These are phyloP conservation scores for Aspergillus egyptiacus DNA, from an alignment of 495 filamentous ascomycete species.

Conservation along the genomic window DNA sequence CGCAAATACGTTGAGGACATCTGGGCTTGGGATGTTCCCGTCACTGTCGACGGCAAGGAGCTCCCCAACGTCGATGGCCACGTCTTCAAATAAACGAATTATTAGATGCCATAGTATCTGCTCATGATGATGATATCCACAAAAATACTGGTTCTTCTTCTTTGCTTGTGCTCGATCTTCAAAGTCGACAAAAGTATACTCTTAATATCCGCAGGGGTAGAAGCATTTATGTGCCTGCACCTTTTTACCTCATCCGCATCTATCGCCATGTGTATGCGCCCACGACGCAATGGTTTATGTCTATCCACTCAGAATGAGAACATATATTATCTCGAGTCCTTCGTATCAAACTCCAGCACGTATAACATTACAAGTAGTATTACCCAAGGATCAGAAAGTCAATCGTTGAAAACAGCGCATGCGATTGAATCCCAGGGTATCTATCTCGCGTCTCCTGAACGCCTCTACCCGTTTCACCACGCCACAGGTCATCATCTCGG, in stretches of 20 bases:
- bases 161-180: too few species aligned
- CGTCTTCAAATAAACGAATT: slow-evolving; percentile 88
- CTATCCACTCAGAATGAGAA: slow-evolving; percentile 14
- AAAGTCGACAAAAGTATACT: slow-evolving; percentile 5
- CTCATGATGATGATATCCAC: slow-evolving; percentile 22
- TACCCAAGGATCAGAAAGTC: too few species aligned
- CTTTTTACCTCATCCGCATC: not conserved
- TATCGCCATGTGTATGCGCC: slow-evolving; percentile 12
- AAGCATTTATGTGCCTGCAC: not conserved
- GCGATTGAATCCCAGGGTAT: not conserved
- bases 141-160: too few species aligned
- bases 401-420: too few species aligned
- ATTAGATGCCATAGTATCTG: slow-evolving; percentile 13
- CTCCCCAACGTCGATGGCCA: slow-evolving; percentile 79
- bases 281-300: slow-evolving; percentile 16
- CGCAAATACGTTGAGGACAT: slow-evolving; percentile 75
- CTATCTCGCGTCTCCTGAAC: too few species aligned
- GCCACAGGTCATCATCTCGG: too few species aligned
- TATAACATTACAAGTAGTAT: too few species aligned
- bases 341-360: too few species aligned
- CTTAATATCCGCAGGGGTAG: not conserved
- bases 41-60: slow-evolving; percentile 72
- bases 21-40: slow-evolving; percentile 86
- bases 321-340: not conserved
- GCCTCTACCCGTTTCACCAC: too few species aligned